phyloP scores from a whole-genome alignment of 2,329 filamentous ascomycete species.

The Fusarium sp. region DNA sequence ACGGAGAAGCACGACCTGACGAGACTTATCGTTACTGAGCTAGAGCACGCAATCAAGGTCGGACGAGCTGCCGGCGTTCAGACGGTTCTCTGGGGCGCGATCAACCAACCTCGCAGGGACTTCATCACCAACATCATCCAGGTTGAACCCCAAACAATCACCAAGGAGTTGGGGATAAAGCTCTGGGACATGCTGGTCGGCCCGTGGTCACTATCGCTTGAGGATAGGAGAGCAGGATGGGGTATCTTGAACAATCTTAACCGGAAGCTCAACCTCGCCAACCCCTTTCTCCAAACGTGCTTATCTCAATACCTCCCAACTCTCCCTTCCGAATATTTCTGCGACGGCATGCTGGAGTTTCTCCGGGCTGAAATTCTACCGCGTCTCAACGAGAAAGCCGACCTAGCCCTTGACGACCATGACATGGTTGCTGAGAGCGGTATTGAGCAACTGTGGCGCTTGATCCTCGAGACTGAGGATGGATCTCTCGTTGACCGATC shows the following conservation, averaged over 20 bases:
- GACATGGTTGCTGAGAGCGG: constrained; percentile 64
- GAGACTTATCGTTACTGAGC: constrained; percentile 71
- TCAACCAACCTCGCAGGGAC: constrained; percentile 67
- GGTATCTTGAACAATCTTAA: constrained; percentile 66
- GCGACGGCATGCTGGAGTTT: constrained; percentile 71
- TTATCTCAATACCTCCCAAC: constrained; percentile 67
- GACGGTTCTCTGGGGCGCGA: constrained; percentile 59
- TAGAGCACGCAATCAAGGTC: constrained; percentile 65
- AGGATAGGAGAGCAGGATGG: constrained; percentile 78
- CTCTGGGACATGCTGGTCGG: constrained; percentile 83
- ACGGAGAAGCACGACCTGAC: constrained; percentile 72
- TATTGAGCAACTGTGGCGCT: constrained; percentile 83
- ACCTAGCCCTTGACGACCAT: constrained; percentile 63
- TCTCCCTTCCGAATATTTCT: constrained; percentile 69
- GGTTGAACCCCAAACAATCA: constrained; percentile 71
- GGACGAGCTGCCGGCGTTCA: constrained; percentile 52
- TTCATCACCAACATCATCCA: constrained; percentile 69
- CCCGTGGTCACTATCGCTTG: constrained; percentile 65
- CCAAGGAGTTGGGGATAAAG: constrained; percentile 68
- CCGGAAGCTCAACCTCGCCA: constrained; percentile 57
- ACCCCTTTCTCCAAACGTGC: constrained; percentile 67
- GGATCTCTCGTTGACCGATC: constrained; percentile 75
- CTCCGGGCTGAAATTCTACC: constrained; percentile 64
- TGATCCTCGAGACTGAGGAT: constrained; percentile 77
- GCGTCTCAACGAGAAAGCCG: constrained; percentile 58